A percentile compares a stretch with the other conserved stretches of the same genome.
Evolutionary conservation across 306 rosid genomes (phyloP).

Genomic region (Cyamopsis tetragonoloba): DNA sequence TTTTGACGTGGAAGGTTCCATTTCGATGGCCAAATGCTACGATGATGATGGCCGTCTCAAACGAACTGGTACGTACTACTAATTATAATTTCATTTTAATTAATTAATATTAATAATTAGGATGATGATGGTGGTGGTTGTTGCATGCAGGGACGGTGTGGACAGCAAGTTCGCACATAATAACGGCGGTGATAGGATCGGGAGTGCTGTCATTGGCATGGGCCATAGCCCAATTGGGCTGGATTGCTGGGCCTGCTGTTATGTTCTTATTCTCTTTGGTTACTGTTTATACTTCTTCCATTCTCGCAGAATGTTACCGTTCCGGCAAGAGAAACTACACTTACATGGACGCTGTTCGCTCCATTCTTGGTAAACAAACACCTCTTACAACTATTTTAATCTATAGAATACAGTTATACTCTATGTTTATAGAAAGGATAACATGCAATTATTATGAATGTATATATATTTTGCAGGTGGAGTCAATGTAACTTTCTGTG

Average conservation of each 20-base stretch:
- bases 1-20: constrained; percentile 32
- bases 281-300: constrained; percentile 35
- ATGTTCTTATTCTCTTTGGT: constrained; percentile 48
- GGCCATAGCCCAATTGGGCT: constrained; percentile 65
- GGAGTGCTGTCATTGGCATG: constrained; percentile 65
- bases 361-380: constrained; percentile 64
- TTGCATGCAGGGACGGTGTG: constrained; percentile 46
- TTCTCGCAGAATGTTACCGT: constrained; percentile 50
- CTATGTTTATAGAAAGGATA: background rate
- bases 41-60: constrained; percentile 59
- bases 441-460: background rate
- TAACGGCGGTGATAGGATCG: constrained; percentile 62
- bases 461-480: constrained; percentile 53
- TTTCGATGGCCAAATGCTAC: constrained; percentile 28
- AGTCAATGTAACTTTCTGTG: constrained; percentile 34
- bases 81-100: no score
- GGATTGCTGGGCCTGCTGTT: constrained; percentile 62
- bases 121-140: no score
- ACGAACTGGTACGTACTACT: constrained; percentile 48
- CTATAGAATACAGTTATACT: no score
- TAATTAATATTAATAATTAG: no score
- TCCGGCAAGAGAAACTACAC: constrained; percentile 50
- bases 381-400: no score
- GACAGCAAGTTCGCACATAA: constrained; percentile 63
- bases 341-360: constrained; percentile 55